Percentiles rank a stretch among this genome's conserved stretches.
Evolutionary conservation across 78 protist species (phyloP).

Genomic region (Trichosphaerium sp.): DNA sequence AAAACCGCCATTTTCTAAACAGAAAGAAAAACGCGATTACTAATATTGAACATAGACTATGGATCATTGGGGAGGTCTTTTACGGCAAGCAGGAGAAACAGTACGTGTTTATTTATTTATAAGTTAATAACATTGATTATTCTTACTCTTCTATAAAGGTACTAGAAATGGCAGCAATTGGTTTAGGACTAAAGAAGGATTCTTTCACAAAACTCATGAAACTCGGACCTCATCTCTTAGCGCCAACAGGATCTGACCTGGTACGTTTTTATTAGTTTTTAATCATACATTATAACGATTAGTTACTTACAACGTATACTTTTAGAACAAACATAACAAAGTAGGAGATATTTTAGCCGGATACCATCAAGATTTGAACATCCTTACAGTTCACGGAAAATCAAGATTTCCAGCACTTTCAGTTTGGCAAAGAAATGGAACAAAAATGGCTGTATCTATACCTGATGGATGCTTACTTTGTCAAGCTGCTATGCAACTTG

Average conservation of each 20-base stretch:
- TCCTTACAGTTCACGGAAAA: constrained; percentile 77
- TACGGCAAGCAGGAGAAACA: constrained; percentile 17
- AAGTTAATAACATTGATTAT: constrained; percentile 39
- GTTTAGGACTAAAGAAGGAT: constrained; percentile 35
- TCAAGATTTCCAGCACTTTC: constrained; percentile 59
- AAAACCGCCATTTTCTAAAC: too few relatives aligned
- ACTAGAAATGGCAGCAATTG: constrained; percentile 29
- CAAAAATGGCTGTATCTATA: constrained; percentile 16
- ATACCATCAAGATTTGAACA: constrained; percentile 77
- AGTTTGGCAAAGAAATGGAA: constrained; percentile 44
- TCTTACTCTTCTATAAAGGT: neutral
- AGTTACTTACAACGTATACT: too few relatives aligned
- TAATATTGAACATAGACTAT: too few relatives aligned
- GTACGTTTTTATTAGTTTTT: constrained; percentile 26
- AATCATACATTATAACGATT: too few relatives aligned
- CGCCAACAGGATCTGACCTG: constrained; percentile 84
- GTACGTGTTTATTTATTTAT: too few relatives aligned
- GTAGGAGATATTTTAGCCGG: constrained; percentile 65
- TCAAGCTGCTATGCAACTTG: constrained; percentile 85
- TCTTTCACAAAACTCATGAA: constrained; percentile 37
- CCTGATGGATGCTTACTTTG: constrained; percentile 58
- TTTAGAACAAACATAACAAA: too few relatives aligned
- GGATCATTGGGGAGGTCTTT: constrained; percentile 42
- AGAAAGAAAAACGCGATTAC: too few relatives aligned
- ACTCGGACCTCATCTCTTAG: constrained; percentile 77